phyloP scores from a whole-genome alignment of 2,329 filamentous ascomycete species.

The Drechslera avenae region DNA sequence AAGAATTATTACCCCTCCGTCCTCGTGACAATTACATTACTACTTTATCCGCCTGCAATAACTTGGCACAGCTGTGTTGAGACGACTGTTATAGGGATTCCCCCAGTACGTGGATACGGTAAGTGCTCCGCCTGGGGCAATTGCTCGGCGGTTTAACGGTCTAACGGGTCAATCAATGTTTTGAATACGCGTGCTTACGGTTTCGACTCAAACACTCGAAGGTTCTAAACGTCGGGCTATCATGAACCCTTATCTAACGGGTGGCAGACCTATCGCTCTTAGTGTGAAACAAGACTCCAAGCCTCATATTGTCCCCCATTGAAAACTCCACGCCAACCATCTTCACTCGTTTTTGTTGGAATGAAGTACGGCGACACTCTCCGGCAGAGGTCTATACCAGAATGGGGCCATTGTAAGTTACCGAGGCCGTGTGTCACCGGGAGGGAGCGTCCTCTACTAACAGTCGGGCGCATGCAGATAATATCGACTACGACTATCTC shows the following conservation, averaged over 20 bases:
- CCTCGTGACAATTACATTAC: too few species aligned
- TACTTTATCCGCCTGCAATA: background rate
- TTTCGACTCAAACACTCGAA: background rate
- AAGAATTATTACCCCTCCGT: too few species aligned
- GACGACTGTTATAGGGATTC: background rate
- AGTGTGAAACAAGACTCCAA: slow-evolving; percentile 16
- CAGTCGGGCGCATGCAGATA: slow-evolving; percentile 59
- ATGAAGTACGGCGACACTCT: slow-evolving; percentile 83
- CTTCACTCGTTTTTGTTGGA: slow-evolving; percentile 12
- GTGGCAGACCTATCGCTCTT: slow-evolving; percentile 12
- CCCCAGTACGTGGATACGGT: slow-evolving; percentile 18
- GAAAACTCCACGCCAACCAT: slow-evolving; percentile 5
- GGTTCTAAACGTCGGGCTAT: slow-evolving; percentile 1
- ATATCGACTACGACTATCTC: slow-evolving; percentile 86
- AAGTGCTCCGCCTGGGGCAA: slow-evolving; percentile 12
- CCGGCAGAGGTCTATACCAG: slow-evolving; percentile 75
- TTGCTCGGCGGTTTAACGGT: slow-evolving; percentile 8
- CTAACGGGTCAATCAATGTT: slow-evolving; percentile 2
- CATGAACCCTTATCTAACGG: slow-evolving; percentile 21
- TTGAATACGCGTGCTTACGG: background rate
- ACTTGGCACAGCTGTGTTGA: slow-evolving; percentile 1
- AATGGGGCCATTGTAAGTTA: slow-evolving; percentile 75
- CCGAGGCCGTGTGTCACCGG: slow-evolving; percentile 3
- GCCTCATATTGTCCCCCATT: slow-evolving; percentile 8
- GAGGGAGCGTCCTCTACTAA: slow-evolving; percentile 17